Evolutionary conservation across 163 green algal species (phyloP).

Genomic region (Scenedesmus sp.): DNA sequence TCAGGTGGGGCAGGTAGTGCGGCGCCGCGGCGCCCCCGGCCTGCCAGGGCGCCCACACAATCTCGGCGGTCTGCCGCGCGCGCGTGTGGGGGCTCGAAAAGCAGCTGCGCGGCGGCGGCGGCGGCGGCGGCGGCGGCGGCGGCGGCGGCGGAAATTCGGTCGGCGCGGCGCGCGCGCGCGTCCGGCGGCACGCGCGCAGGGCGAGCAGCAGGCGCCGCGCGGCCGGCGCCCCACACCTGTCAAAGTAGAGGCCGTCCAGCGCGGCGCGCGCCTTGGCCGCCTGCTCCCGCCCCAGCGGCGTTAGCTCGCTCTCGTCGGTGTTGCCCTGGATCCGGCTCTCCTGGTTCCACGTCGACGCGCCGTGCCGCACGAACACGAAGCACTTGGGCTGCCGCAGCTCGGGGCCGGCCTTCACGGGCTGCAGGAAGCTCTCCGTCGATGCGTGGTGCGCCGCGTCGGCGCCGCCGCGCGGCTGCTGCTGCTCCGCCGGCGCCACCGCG

Average conservation of each 20-base stretch:
- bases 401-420: conserved; percentile 9
- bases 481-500: no score
- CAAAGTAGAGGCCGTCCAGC: conserved; percentile 61
- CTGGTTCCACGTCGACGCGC: conserved; percentile 74
- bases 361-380: conserved; percentile 75
- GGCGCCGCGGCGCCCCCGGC: conserved; percentile 15
- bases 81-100: conserved; percentile 73
- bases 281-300: conserved; percentile 62
- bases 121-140: no score
- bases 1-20: conserved; percentile 56
- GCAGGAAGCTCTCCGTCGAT: no score
- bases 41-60: conserved; percentile 64
- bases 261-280: conserved; percentile 54
- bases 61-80: conserved; percentile 61
- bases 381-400: conserved; percentile 51
- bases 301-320: conserved; percentile 65
- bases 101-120: conserved; percentile 67
- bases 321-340: conserved; percentile 70
- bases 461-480: no score
- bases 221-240: conserved; percentile 41
- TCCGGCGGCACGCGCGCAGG: not conserved
- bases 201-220: not conserved
- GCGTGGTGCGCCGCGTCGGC: no score
- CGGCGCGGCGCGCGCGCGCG: no score
- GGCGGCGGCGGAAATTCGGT: no score